Base-by-base conservation (phyloP, 768 basidiomycete genomes). In the Pleurotus djamor region DNA sequence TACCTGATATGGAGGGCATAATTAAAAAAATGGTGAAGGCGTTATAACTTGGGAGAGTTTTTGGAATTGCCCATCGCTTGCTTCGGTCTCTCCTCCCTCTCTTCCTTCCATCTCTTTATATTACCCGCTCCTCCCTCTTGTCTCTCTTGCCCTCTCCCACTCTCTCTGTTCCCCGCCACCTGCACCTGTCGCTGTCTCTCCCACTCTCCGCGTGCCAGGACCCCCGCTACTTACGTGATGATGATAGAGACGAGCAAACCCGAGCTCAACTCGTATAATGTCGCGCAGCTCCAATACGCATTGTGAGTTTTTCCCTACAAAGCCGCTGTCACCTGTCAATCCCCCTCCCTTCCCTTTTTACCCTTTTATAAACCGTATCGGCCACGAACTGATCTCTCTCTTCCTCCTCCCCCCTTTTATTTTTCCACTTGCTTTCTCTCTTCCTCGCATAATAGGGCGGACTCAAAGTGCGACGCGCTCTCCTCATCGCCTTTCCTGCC, bases 171-270 rank as follows among this genome's bases (percentile, higher is more conserved):
- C 48, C 48, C 12, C 9, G 56, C 54, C 21, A 34, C 51, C 51
- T 43, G 56, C 9, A 34, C 49, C 57, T 47, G 44, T 41, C 21
- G 33, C 51, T 34, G 37, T 60, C 43, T 32, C 50, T 45, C 13
- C 41, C 57, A 32, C 56, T 13, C 49, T 32, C 16, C n/a, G 16
- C n/a, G 12, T 32, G 48, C 16, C 13, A 50, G 12, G 28, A 16
- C 48, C 48, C 32, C 33, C 38, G 58, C 55, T 48, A 57, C 69
- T 62, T 67, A 28, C 38, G 38, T n/a, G 9, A n/a, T 41, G 38
- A 89, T 89, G 87, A 86, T 87, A 72, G 82, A 84, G 72, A 79
- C 82, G 67, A 73, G 73, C 33, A 71, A 71, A 65, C 71, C 75
- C 70, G 76, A 82, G 72, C 79, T 84, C 65, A 82, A 81, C 66